Evolutionary conservation across 345 rosid species (phyloP), one percentile per base, ranked within the genome.

Genomic region (Populus pruinosa): DNA sequence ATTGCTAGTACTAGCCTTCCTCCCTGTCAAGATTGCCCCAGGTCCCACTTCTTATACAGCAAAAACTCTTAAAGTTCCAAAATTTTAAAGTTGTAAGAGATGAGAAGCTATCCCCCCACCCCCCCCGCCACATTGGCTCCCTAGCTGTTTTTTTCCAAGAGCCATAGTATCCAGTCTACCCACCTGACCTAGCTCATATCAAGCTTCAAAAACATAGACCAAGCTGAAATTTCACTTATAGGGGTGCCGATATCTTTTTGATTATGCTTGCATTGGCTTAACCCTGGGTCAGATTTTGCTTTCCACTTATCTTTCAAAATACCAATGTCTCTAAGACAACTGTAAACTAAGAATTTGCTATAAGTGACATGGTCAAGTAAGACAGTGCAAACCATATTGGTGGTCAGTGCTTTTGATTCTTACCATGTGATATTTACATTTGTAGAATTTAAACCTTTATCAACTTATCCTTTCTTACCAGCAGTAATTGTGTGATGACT

Each of bases 401-500:
- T 29, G 8, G 38, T 39, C 6, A 2, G n/a, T 62, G 33, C 25
- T 73, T 62, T 62, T 41, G 18, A 17, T n/a, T 72, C 62, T 17
- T 35, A 21, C 21, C 41, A 4, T 16, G 16, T 17, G 8, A 27
- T 64, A 27, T 10, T 29, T 64, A 43, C 1, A 18, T 67, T 72
- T 23, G 7, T 59, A 72, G 25, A 72, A 38, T 29, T 70, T 69
- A 11, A 59, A 68, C 33, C 50, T 41, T 25, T 14, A 69, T 16
- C 8, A 39, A 50, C 27, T 36, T 79, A 18, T 81, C 20, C 62
- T 49, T 63, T 77, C 16, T 47, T 73, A n/a, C 53, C 12, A 23
- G 25, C 35, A 23, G 72, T 72, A 70, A 50, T 41, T 53, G 66
- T 17, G 36, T 43, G 20, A 62, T 67, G 71, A 71, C 68, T 50